Conservation (phyloP, 2,329 filamentous ascomycete genomes). For the Fusarium incarnatum region DNA sequence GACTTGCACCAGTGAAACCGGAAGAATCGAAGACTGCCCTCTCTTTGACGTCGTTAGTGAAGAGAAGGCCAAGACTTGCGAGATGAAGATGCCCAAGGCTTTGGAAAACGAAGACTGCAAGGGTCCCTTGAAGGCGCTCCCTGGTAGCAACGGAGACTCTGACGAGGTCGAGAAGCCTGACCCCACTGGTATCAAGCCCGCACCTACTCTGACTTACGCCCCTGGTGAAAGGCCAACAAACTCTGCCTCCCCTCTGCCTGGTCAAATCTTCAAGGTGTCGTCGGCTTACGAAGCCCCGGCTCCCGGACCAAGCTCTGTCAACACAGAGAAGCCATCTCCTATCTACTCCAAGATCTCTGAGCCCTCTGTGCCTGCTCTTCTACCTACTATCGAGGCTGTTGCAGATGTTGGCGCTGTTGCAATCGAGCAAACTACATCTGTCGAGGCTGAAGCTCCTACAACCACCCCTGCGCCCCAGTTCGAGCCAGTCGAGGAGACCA, state of each 20-base stretch:
- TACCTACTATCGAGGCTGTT: conserved; percentile 22
- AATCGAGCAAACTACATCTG: conserved; percentile 25
- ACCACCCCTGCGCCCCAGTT: conserved; percentile 46
- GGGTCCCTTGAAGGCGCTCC: conserved; percentile 69
- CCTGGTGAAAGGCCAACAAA: conserved; percentile 51
- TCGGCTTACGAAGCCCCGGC: conserved; percentile 36
- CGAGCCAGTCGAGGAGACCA: conserved; percentile 48
- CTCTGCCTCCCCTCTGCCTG: conserved; percentile 53
- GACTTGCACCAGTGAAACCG: conserved; percentile 77
- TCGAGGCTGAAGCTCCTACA: conserved; percentile 16
- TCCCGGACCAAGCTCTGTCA: conserved; percentile 22
- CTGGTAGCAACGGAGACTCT: conserved; percentile 69
- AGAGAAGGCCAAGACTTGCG: conserved; percentile 68
- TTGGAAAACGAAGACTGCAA: conserved; percentile 70
- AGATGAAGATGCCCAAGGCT: conserved; percentile 66
- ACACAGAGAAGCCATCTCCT: conserved; percentile 22
- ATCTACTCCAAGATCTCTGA: conserved; percentile 8
- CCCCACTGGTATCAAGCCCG: conserved; percentile 17
- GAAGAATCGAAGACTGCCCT: conserved; percentile 77
- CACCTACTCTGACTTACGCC: conserved; percentile 51
- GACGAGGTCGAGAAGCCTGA: conserved; percentile 38
- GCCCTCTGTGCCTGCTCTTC: conserved; percentile 13
- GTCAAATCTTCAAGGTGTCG: conserved; percentile 57
- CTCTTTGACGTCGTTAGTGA: conserved; percentile 79
- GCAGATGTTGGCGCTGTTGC: conserved; percentile 16